Conservation (phyloP, 2,329 filamentous ascomycete species). For the Akanthomyces uredinophilus region DNA sequence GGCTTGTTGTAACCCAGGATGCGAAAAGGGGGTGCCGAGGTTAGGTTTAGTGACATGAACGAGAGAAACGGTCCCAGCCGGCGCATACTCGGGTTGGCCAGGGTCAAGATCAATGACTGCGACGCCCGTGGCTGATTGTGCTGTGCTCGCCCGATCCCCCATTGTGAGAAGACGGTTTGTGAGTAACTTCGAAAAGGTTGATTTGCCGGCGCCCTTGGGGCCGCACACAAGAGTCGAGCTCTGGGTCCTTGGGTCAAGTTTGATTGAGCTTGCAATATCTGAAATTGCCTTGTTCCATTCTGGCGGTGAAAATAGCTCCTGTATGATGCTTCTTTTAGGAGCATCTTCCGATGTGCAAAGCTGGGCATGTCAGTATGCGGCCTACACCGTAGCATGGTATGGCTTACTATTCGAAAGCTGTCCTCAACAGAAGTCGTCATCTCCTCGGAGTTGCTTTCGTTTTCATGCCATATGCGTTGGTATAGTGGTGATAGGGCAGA, state of each 20-base stretch:
- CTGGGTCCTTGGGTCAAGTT: constrained; percentile 29
- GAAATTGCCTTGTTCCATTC: constrained; percentile 59
- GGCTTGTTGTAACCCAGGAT: constrained; percentile 37
- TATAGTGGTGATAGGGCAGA: constrained; percentile 62
- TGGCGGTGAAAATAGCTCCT: constrained; percentile 51
- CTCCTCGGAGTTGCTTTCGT: constrained; percentile 18
- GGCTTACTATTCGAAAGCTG: constrained; percentile 48
- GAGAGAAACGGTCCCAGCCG: constrained; percentile 65
- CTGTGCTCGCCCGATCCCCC: constrained; percentile 24
- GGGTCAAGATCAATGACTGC: constrained; percentile 71
- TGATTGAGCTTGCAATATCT: constrained; percentile 30
- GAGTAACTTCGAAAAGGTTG: constrained; percentile 64
- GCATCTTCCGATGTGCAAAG: constrained; percentile 49
- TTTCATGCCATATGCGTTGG: constrained; percentile 58
- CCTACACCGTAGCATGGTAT: not conserved
- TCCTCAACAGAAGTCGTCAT: constrained; percentile 22
- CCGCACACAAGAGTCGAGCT: constrained; percentile 58
- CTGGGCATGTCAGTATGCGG: constrained; percentile 33
- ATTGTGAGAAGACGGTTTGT: constrained; percentile 60
- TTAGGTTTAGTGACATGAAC: constrained; percentile 56
- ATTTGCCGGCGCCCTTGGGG: constrained; percentile 69
- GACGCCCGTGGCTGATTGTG: constrained; percentile 29
- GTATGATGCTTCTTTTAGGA: constrained; percentile 44
- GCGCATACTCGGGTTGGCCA: constrained; percentile 69
- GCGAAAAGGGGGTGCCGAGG: constrained; percentile 63